phyloP scores from a whole-genome alignment of 2,329 filamentous ascomycete species.

The Nakataea oryzae region DNA sequence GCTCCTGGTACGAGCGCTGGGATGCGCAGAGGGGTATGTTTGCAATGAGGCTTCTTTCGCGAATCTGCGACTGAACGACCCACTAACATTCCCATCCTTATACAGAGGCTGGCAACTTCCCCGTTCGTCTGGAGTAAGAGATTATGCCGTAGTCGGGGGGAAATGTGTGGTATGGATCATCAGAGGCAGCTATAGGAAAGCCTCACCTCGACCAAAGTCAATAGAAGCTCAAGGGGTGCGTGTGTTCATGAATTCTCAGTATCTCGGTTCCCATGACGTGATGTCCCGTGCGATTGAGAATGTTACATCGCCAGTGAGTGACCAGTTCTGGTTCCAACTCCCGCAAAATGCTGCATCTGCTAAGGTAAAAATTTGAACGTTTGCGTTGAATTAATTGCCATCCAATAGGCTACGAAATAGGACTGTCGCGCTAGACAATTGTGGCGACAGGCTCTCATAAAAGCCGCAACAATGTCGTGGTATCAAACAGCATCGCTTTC shows the following conservation, averaged over 20 bases:
- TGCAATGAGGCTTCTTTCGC: not conserved
- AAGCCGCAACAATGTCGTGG: not conserved
- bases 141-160: not conserved
- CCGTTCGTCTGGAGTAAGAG: slow-evolving; percentile 49
- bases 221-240: not conserved
- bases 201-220: not conserved
- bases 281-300: not conserved
- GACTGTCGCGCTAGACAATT: too few species aligned
- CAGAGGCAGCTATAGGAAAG: not conserved
- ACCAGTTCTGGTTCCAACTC: not conserved
- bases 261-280: not conserved
- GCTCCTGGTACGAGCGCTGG: slow-evolving; percentile 88
- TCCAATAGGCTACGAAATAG: not conserved
- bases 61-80: not conserved
- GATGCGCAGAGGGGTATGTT: slow-evolving; percentile 88
- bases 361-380: not conserved
- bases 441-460: not conserved
- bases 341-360: not conserved
- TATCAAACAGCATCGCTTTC: not conserved
- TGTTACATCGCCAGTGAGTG: not conserved
- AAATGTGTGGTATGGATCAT: not conserved
- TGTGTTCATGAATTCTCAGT: not conserved
- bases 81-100: not conserved
- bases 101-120: slow-evolving; percentile 58
- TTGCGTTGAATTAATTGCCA: not conserved